Conservation (phyloP, 164 flowering plant species). For the Santalum album region DNA sequence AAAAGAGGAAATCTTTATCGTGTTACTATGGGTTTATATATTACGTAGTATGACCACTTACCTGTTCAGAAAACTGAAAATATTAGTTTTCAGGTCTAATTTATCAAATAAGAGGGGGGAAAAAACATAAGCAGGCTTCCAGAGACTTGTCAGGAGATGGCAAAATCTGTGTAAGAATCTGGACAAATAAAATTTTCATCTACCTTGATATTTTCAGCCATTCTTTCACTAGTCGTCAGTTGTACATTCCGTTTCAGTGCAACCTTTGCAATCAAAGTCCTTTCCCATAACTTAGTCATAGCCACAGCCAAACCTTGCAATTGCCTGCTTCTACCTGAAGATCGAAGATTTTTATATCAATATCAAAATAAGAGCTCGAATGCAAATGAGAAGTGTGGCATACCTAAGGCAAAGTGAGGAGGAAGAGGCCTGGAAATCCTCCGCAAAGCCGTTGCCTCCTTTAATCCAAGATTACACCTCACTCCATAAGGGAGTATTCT, state of each 20-base stretch:
- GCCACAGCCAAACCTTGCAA: conserved; percentile 88
- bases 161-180: not conserved
- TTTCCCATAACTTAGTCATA: conserved; percentile 84
- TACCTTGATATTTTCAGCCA: conserved; percentile 96
- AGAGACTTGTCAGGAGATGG: not conserved
- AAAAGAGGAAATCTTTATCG: too few relatives aligned
- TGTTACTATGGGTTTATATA: too few relatives aligned
- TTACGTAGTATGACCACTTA: too few relatives aligned
- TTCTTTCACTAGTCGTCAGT: conserved; percentile 80
- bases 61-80: too few relatives aligned
- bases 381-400: conserved; percentile 4
- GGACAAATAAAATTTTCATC: not conserved
- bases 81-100: too few relatives aligned
- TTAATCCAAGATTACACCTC: conserved; percentile 40
- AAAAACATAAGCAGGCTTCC: not conserved
- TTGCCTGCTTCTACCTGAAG: conserved; percentile 82
- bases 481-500: conserved; percentile 91
- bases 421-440: conserved; percentile 78
- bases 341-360: conserved; percentile 1
- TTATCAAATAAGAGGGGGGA: too few relatives aligned
- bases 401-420: conserved; percentile 96
- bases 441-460: conserved; percentile 60
- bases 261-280: conserved; percentile 72
- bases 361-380: not conserved
- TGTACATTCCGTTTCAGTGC: conserved; percentile 94